Conservation (phyloP, 352 stramenopile species). For the Aphanomyces euteiches region DNA sequence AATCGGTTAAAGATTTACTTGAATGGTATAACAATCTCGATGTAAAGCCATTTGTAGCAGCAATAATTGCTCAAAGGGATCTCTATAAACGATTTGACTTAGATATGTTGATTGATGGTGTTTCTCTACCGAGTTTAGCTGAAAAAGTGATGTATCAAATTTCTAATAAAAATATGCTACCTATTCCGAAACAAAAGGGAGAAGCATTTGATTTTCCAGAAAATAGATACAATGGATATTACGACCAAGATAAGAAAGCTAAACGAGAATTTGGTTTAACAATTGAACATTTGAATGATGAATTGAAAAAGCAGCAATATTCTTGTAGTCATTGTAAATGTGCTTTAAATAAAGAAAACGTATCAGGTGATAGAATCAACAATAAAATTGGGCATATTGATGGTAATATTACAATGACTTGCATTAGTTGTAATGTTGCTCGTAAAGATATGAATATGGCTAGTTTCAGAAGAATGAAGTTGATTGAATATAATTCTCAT, state of each 20-base stretch:
- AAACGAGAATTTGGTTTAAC: constrained; percentile 32
- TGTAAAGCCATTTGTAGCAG: constrained; percentile 37
- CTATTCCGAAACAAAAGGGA: background rate
- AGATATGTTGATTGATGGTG: constrained; percentile 7
- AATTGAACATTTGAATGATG: constrained; percentile 28
- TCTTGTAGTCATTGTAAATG: constrained; percentile 32
- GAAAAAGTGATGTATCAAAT: constrained; percentile 24
- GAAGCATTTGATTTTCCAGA: background rate
- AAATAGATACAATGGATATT: constrained; percentile 31
- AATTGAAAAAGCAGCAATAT: constrained; percentile 35
- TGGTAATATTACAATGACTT: constrained; percentile 30
- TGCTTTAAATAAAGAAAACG: background rate
- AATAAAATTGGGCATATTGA: background rate
- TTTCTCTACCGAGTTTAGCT: background rate
- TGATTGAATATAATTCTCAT: constrained; percentile 32
- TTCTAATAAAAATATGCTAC: background rate
- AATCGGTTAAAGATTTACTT: constrained; percentile 38
- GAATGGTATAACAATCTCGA: constrained; percentile 46
- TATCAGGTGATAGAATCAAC: too few species aligned
- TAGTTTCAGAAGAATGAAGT: constrained; percentile 31
- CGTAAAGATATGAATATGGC: background rate
- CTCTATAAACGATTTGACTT: constrained; percentile 18
- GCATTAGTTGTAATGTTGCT: too few species aligned
- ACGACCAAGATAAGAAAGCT: constrained; percentile 32
- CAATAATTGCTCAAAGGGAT: constrained; percentile 19